A percentile compares a stretch with the other conserved stretches of the same genome.
These are phyloP conservation scores for Monosporozyma siamensis DNA, from an alignment of 805 yeast genomes.

Conservation along the genomic window DNA sequence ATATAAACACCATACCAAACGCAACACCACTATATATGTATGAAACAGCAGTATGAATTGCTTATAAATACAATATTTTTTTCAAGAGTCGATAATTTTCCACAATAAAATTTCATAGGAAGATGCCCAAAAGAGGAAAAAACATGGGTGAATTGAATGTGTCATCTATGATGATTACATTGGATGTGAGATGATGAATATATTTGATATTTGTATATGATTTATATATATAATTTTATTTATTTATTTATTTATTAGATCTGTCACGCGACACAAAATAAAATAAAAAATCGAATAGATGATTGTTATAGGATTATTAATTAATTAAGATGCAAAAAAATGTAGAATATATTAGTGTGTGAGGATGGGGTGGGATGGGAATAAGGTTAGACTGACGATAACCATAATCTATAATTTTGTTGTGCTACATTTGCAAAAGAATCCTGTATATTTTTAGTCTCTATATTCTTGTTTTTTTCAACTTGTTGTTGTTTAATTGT, in stretches of 20 bases:
- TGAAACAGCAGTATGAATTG: too few species aligned
- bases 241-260: too few species aligned
- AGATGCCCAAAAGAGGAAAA: not conserved
- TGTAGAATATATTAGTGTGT: too few species aligned
- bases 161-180: not conserved
- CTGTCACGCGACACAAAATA: too few species aligned
- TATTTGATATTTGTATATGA: too few species aligned
- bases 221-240: too few species aligned
- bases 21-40: too few species aligned
- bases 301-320: too few species aligned
- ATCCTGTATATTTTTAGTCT: conserved; percentile 4
- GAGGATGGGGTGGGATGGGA: not conserved
- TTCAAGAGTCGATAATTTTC: not conserved
- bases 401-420: conserved; percentile 25
- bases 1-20: too few species aligned
- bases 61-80: not conserved
- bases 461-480: not conserved
- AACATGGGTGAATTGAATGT: not conserved
- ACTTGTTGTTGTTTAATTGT: conserved; percentile 2
- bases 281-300: too few species aligned
- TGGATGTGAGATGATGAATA: too few species aligned
- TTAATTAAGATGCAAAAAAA: not conserved
- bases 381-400: conserved; percentile 11
- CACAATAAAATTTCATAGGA: not conserved
- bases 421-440: conserved; percentile 21